These are phyloP conservation scores for Lycium ferocissimum DNA, from an alignment of 257 asterid genomes.

Conservation along the genomic window DNA sequence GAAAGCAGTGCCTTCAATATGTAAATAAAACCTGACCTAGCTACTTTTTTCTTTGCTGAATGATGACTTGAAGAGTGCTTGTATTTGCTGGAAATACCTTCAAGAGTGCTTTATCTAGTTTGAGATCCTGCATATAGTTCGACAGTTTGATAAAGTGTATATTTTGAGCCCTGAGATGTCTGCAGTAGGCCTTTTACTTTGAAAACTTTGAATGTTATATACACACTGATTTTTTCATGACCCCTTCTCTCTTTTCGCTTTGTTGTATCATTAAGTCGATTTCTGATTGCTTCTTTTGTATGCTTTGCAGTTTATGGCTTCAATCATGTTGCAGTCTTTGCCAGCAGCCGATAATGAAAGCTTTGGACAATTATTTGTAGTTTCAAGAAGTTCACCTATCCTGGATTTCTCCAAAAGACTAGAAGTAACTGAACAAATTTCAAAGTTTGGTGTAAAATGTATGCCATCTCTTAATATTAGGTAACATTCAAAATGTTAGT, in stretches of 20 bases:
- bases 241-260: neutral
- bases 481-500: conserved; percentile 42
- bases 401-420: conserved; percentile 39
- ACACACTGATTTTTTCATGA: neutral
- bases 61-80: neutral
- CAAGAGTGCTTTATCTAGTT: conserved; percentile 18
- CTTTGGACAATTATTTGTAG: conserved; percentile 38
- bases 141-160: neutral
- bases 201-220: neutral
- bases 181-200: neutral
- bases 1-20: neutral
- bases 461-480: conserved; percentile 50
- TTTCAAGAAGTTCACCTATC: conserved; percentile 42
- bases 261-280: neutral
- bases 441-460: conserved; percentile 38
- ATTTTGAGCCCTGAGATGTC: neutral
- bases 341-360: conserved; percentile 46
- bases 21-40: neutral
- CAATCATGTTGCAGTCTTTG: conserved; percentile 42
- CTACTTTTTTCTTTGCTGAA: neutral
- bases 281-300: conserved; percentile 17
- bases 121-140: neutral
- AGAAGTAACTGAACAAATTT: conserved; percentile 41
- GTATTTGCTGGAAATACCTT: neutral
- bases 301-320: conserved; percentile 63